Conservation (phyloP, 2,329 filamentous ascomycete genomes). For the Lachnellula willkommii region DNA sequence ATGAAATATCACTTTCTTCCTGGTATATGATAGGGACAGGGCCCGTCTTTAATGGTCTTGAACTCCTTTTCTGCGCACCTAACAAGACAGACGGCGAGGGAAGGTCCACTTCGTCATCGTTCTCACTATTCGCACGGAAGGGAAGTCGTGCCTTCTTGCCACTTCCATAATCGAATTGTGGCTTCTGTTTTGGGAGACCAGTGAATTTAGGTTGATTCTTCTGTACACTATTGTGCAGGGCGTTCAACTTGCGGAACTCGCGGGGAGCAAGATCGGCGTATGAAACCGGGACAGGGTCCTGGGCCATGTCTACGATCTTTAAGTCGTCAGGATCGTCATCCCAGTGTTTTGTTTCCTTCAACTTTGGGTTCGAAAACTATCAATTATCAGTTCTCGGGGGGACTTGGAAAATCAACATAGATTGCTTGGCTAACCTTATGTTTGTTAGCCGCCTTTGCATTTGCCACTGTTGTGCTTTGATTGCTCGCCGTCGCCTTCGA, state of each 20-base stretch:
- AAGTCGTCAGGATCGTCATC: constrained; percentile 12
- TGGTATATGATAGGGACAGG: not conserved
- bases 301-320: constrained; percentile 29
- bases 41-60: not conserved
- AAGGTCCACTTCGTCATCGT: constrained; percentile 32
- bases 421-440: not conserved
- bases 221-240: constrained; percentile 27
- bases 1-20: constrained; percentile 1
- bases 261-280: constrained; percentile 21
- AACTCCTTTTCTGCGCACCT: not conserved
- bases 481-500: not conserved
- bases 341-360: constrained; percentile 5
- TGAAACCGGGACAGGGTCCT: constrained; percentile 10
- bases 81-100: constrained; percentile 34
- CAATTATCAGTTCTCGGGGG: not conserved
- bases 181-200: constrained; percentile 24
- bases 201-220: constrained; percentile 14
- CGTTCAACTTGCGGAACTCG: constrained; percentile 28
- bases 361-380: constrained; percentile 9
- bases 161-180: constrained; percentile 23
- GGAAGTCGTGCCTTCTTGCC: constrained; percentile 19
- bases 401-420: not conserved
- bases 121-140: constrained; percentile 9
- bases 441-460: not conserved
- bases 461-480: not conserved